Percentiles rank a stretch among this genome's conserved stretches.
These are phyloP conservation scores for Neofusicoccum kwambonambiense DNA, from an alignment of 2,329 filamentous ascomycete genomes.

Conservation along the genomic window DNA sequence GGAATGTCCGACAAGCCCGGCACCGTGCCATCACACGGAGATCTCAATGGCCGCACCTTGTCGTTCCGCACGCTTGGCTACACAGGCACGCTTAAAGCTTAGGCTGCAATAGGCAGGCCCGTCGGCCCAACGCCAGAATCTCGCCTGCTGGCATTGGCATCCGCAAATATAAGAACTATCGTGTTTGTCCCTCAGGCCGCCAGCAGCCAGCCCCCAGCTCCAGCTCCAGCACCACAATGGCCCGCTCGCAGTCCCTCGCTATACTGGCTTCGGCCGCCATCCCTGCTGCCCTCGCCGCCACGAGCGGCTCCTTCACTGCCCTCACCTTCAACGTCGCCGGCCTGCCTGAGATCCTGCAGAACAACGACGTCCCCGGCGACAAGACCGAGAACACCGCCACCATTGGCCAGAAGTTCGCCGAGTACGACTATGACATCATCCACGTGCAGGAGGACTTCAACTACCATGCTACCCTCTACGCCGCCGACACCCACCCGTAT, in stretches of 20 bases:
- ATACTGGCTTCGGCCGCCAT: conserved; percentile 6
- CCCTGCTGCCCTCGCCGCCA: background rate
- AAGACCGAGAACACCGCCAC: conserved; percentile 57
- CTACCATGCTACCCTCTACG: conserved; percentile 64
- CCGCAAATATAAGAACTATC: background rate
- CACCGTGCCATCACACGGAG: background rate
- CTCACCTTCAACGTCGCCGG: conserved; percentile 62
- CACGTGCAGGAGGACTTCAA: conserved; percentile 70
- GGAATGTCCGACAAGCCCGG: background rate
- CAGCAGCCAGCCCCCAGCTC: background rate
- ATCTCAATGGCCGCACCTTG: background rate
- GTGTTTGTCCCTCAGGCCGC: too few relatives aligned
- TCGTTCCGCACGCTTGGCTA: background rate
- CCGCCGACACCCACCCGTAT: conserved; percentile 58
- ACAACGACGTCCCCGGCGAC: conserved; percentile 61
- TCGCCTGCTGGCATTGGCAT: conserved; percentile 8
- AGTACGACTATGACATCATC: conserved; percentile 58
- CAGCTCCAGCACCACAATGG: conserved; percentile 2
- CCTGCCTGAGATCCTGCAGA: conserved; percentile 56
- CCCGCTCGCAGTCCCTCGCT: background rate
- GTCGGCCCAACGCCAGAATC: background rate
- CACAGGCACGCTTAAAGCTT: background rate
- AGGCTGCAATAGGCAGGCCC: conserved; percentile 2
- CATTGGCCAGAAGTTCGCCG: conserved; percentile 58
- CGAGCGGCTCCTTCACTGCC: conserved; percentile 48